phyloP scores from a whole-genome alignment of 2,329 filamentous ascomycete genomes.

The Colletotrichum graminicola region DNA sequence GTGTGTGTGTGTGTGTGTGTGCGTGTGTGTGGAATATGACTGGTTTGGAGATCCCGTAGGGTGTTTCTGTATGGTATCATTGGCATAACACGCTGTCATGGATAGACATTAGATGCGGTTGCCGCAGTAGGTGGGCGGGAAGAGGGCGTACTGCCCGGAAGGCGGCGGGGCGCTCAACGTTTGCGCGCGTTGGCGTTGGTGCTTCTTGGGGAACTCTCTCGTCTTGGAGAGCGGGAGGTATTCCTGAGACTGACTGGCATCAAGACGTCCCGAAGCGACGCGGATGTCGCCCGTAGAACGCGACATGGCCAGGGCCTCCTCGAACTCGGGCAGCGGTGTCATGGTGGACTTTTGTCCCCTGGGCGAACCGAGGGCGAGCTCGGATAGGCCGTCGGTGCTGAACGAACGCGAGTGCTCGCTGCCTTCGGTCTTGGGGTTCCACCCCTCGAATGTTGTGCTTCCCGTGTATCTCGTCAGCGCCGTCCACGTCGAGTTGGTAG shows the following conservation, averaged over 20 bases:
- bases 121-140: conserved; percentile 52
- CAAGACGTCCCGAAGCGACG: conserved; percentile 21
- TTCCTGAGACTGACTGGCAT: conserved; percentile 46
- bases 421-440: conserved; percentile 47
- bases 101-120: conserved; percentile 49
- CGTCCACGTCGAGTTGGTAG: conserved; percentile 65
- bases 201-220: conserved; percentile 48
- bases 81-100: not conserved
- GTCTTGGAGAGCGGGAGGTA: conserved; percentile 48
- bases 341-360: conserved; percentile 30
- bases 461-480: conserved; percentile 66
- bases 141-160: conserved; percentile 61
- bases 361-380: conserved; percentile 43
- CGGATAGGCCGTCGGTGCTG: conserved; percentile 43
- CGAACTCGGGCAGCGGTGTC: conserved; percentile 39
- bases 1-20: not conserved
- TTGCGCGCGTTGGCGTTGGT: conserved; percentile 56
- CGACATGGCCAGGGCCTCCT: conserved; percentile 32
- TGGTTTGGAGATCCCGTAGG: not conserved
- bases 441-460: conserved; percentile 59
- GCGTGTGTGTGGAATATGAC: conserved; percentile 6
- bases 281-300: conserved; percentile 38
- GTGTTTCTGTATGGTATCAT: not conserved
- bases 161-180: conserved; percentile 60
- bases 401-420: conserved; percentile 50